Evolutionary conservation across 352 stramenopile species (phyloP).

Genomic region (Phytophthora foliorum): DNA sequence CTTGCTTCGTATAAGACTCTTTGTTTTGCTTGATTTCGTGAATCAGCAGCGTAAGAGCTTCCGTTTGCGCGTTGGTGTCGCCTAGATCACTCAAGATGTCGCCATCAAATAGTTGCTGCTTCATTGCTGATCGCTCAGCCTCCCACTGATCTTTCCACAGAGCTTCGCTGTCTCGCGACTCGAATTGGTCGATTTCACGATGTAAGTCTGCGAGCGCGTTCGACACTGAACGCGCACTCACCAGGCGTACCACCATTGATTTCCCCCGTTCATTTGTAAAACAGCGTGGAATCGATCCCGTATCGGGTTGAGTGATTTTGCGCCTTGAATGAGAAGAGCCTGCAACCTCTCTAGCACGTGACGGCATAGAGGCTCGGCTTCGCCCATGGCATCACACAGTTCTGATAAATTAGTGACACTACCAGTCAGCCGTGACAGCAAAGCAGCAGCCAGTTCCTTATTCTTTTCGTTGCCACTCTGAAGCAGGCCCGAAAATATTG

Average conservation of each 20-base stretch:
- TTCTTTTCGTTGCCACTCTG: too few species aligned
- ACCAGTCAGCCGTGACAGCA: too few species aligned
- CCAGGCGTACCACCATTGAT: neutral
- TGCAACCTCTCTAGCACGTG: constrained; percentile 7
- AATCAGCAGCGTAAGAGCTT: constrained; percentile 2
- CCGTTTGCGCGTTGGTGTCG: neutral
- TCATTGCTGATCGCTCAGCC: neutral
- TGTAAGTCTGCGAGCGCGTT: constrained; percentile 4
- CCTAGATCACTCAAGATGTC: neutral
- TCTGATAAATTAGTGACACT: too few species aligned
- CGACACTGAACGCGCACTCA: neutral
- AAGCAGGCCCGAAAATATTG: too few species aligned
- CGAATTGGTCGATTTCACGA: neutral
- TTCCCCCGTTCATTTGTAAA: constrained; percentile 1
- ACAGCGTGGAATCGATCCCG: neutral
- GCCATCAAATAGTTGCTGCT: constrained; percentile 4
- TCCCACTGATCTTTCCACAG: constrained; percentile 2
- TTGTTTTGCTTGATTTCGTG: constrained; percentile 9
- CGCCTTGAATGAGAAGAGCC: neutral
- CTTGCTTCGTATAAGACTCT: neutral
- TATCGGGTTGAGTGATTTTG: too few species aligned
- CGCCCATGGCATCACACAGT: neutral
- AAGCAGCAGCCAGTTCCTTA: too few species aligned
- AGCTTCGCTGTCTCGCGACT: neutral
- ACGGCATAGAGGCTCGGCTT: constrained; percentile 4